Base-by-base conservation (phyloP, 148 eudicot genomes). In the Polygonum aviculare region DNA sequence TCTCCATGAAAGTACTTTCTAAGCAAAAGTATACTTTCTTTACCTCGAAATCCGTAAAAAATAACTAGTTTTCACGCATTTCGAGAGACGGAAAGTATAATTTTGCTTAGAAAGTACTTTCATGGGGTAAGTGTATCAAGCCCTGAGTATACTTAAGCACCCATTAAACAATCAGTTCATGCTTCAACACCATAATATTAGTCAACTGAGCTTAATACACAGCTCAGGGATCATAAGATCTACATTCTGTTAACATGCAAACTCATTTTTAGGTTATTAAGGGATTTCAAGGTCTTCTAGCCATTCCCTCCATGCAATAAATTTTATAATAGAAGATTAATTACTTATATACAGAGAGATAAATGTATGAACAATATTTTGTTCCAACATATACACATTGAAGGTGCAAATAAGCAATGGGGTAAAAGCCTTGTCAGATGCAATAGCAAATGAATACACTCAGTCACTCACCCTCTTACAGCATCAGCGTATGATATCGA, bases 391-490 rank as follows among this genome's bases (percentile, higher is more conserved):
- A 67, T 67, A 67, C 3, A 36, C 44, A 38, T 15, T 38, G 8
- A 67, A 6, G 21, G 14, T 12, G 19, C 22, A 67, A 6, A 67
- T 15, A 67, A 36, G 21, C 69, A 60, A 65, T 12, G 71, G 71
- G 44, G 9, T 4, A 16, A 54, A 67, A 36, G 15, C 72, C 70
- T 33, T 63, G 33, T 7, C n/a, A 63, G 41, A 40, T 33, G 19
- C 70, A 33, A 63, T 26, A 63, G 70, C 39, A 33, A 31, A 31
- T 35, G 18, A 15, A 35, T 31, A 35, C 38, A 67, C 19, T 67
- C 10, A 67, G 44, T 38, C 10, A 72, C 75, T 45, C 75, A 72
- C 75, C 75, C 35, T 72, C 33, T 35, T 19, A 72, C 54, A 41
- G 54, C 52, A 72, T 72, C 54, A 72, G 35, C 36, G 11, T 14